phyloP scores from a whole-genome alignment of 768 basidiomycete genomes.

The Tylopilus vinaceipallidus region DNA sequence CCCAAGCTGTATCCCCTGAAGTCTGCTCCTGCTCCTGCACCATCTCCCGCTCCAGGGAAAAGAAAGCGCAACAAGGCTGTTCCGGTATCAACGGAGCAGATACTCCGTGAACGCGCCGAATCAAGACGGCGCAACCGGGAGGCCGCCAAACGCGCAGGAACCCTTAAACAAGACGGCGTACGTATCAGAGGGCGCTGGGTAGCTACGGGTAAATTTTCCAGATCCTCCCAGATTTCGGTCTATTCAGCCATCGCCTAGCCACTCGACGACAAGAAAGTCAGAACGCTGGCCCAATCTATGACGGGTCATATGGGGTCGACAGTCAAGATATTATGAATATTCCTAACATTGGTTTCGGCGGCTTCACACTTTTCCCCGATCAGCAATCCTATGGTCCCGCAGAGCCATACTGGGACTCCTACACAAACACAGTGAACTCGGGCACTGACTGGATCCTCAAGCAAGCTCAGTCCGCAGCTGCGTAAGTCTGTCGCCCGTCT shows the following conservation, averaged over 20 bases:
- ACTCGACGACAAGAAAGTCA: slow-evolving; percentile 47
- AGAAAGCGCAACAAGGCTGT: slow-evolving; percentile 37
- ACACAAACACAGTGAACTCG: slow-evolving; percentile 49
- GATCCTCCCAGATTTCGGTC: neutral
- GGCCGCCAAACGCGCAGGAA: slow-evolving; percentile 34
- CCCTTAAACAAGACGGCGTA: slow-evolving; percentile 38
- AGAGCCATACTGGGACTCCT: slow-evolving; percentile 49
- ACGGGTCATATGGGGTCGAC: slow-evolving; percentile 67
- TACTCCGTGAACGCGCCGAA: slow-evolving; percentile 49
- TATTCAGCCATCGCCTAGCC: slow-evolving; percentile 28
- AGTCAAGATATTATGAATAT: slow-evolving; percentile 61
- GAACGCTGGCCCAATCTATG: slow-evolving; percentile 48
- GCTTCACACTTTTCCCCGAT: slow-evolving; percentile 70
- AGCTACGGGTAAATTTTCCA: slow-evolving; percentile 42
- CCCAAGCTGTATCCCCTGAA: slow-evolving; percentile 49
- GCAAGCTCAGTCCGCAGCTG: slow-evolving; percentile 43
- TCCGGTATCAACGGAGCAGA: slow-evolving; percentile 45
- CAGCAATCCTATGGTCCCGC: slow-evolving; percentile 52
- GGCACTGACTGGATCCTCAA: slow-evolving; percentile 55
- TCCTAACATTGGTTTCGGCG: slow-evolving; percentile 53
- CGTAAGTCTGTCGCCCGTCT: slow-evolving; percentile 37
- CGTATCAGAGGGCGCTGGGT: slow-evolving; percentile 61
- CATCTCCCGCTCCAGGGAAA: slow-evolving; percentile 40
- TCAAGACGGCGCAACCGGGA: slow-evolving; percentile 44
- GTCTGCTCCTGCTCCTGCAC: slow-evolving; percentile 31